Evolutionary conservation across 192 early-diverging fungal genomes (phyloP).

Genomic region (Linnemannia hyalina): DNA sequence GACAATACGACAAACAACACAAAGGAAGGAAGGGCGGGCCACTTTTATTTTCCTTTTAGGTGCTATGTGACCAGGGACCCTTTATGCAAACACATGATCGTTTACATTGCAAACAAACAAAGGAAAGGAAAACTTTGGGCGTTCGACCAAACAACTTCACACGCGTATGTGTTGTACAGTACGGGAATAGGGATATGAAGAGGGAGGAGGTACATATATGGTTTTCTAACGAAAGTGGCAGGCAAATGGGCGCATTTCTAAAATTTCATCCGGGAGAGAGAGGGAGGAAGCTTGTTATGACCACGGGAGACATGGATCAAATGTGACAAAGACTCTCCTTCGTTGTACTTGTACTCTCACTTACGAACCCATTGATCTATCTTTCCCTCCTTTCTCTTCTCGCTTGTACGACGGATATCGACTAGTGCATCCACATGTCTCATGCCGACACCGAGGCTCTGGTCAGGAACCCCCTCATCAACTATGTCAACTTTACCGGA

Average conservation of each 20-base stretch:
- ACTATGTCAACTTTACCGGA: constrained; percentile 84
- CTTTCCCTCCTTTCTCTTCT: constrained; percentile 34
- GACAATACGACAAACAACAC: not conserved
- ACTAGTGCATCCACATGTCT: constrained; percentile 57
- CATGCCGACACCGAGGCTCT: constrained; percentile 66
- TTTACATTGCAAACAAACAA: not conserved
- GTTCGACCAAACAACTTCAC: constrained; percentile 3
- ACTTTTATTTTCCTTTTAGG: not conserved
- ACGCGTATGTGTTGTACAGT: not conserved
- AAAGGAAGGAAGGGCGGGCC: not conserved
- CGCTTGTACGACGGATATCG: constrained; percentile 9
- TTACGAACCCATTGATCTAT: not conserved
- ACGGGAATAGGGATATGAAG: constrained; percentile 3
- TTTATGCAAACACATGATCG: constrained; percentile 12
- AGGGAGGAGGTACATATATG: not conserved
- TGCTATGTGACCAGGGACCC: not conserved
- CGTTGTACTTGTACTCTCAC: not conserved
- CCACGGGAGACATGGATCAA: constrained; percentile 9
- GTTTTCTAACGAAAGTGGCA: not conserved
- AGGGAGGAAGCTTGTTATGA: not conserved
- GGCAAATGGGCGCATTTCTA: constrained; percentile 28
- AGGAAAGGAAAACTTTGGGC: not conserved
- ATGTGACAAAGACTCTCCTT: constrained; percentile 16
- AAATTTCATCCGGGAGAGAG: constrained; percentile 41
- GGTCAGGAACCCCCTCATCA: constrained; percentile 69